phyloP scores from a whole-genome alignment of 192 early-diverging fungal genomes.

The Spinellus fusiger region DNA sequence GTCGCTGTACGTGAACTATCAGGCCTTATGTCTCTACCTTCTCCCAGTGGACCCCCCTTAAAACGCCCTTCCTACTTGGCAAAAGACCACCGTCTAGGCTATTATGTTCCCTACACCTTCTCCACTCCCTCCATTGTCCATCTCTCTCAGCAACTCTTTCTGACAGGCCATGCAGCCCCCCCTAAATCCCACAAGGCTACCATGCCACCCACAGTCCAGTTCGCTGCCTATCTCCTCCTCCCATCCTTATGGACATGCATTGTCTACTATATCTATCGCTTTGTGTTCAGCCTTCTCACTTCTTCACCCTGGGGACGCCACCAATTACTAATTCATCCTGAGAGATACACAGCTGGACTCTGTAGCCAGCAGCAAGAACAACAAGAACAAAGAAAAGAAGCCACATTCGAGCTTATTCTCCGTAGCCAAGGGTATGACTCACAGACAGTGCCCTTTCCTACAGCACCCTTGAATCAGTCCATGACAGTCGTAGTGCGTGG shows the following conservation, averaged over 20 bases:
- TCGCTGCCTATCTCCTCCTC: constrained; percentile 54
- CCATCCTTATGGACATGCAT: constrained; percentile 26
- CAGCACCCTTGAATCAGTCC: constrained; percentile 33
- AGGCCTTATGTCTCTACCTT: constrained; percentile 36
- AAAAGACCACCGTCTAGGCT: constrained; percentile 45
- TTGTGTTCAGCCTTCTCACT: constrained; percentile 42
- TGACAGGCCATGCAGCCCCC: constrained; percentile 36
- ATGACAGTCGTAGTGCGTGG: constrained; percentile 51
- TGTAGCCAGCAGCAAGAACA: constrained; percentile 52
- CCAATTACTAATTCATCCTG: constrained; percentile 50
- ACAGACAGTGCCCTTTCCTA: background rate
- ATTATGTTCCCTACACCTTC: constrained; percentile 47
- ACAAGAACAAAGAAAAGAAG: constrained; percentile 46
- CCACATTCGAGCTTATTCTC: constrained; percentile 48
- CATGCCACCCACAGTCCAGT: constrained; percentile 48
- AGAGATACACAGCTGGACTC: constrained; percentile 51
- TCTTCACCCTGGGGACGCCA: constrained; percentile 47
- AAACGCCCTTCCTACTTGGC: constrained; percentile 33
- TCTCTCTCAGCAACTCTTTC: constrained; percentile 46
- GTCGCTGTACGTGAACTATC: constrained; percentile 38
- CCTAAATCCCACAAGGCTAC: constrained; percentile 27
- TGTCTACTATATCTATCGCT: constrained; percentile 10
- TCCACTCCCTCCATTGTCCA: constrained; percentile 46
- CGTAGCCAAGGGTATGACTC: constrained; percentile 46
- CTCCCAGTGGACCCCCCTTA: constrained; percentile 40